Conservation (phyloP, 2,329 filamentous ascomycete genomes). For the Cladosporium halotolerans region DNA sequence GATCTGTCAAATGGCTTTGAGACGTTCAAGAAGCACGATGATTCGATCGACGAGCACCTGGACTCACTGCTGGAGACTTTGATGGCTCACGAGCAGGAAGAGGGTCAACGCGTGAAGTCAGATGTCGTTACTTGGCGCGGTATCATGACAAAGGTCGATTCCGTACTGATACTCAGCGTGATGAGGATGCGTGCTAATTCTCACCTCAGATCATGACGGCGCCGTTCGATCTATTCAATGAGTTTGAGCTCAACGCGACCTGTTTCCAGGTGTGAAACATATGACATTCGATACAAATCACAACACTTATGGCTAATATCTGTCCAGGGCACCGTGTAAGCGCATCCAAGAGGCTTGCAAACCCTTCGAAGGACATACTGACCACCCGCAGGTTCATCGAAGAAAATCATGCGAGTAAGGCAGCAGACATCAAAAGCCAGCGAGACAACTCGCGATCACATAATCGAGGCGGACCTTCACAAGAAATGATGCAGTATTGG, state of each 20-base stretch:
- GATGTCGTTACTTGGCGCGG: constrained; percentile 90
- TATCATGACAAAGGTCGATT: constrained; percentile 88
- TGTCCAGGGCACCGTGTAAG: constrained; percentile 33
- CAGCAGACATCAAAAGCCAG: constrained; percentile 45
- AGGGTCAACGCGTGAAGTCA: constrained; percentile 56
- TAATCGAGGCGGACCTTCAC: constrained; percentile 44
- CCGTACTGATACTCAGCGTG: no score
- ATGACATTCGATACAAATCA: background rate
- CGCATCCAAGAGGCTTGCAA: background rate
- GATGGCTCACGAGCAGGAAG: constrained; percentile 62
- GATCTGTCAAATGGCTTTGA: constrained; percentile 79
- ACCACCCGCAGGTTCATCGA: constrained; percentile 70
- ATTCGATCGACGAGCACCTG: constrained; percentile 77
- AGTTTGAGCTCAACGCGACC: constrained; percentile 96
- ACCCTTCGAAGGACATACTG: background rate
- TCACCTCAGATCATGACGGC: constrained; percentile 71
- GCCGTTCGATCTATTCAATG: constrained; percentile 75
- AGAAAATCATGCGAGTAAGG: constrained; percentile 68
- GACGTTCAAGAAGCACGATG: constrained; percentile 75
- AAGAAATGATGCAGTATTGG: constrained; percentile 88
- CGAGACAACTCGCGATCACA: constrained; percentile 24
- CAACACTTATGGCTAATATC: background rate
- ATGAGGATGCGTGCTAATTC: constrained; percentile 4
- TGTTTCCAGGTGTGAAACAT: constrained; percentile 65
- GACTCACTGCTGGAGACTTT: constrained; percentile 76